A percentile compares a stretch with the other conserved stretches of the same genome.
Evolutionary conservation across 208 protist genomes (phyloP).

Genomic region (Entamoeba histolytica): DNA sequence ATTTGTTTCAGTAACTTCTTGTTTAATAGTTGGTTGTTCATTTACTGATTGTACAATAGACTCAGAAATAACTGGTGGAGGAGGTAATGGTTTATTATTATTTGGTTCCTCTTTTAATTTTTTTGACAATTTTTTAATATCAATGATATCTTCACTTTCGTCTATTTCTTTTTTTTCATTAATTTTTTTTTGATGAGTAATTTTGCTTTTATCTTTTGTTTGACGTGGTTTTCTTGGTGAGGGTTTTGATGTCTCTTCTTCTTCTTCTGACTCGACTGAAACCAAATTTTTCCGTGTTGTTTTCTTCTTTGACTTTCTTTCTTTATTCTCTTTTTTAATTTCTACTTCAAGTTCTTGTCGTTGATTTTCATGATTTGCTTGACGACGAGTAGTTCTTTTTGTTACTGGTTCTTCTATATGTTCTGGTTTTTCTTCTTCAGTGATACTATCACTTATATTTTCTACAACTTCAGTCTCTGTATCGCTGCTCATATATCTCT

Average conservation of each 20-base stretch:
- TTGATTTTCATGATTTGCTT: not conserved
- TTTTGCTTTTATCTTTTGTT: not conserved
- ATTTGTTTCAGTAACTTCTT: no score
- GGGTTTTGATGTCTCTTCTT: not conserved
- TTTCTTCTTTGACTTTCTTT: not conserved
- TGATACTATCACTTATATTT: not conserved
- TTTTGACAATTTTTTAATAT: no score
- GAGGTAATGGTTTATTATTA: no score
- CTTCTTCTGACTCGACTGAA: not conserved
- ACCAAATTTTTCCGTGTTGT: not conserved
- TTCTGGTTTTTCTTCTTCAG: not conserved
- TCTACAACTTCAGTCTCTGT: not conserved
- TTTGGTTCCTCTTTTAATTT: no score
- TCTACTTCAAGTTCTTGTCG: not conserved
- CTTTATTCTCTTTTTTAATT: not conserved
- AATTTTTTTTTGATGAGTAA: not conserved
- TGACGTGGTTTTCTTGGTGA: no score
- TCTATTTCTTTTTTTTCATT: no score
- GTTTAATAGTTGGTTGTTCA: no score
- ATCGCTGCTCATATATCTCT: no score
- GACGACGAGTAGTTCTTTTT: not conserved
- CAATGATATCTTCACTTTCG: no score
- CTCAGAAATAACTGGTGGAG: no score
- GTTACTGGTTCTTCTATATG: not conserved
- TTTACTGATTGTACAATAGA: no score